These are phyloP conservation scores for Fraxinus greggii DNA, from an alignment of 305 asterid species.

Conservation along the genomic window DNA sequence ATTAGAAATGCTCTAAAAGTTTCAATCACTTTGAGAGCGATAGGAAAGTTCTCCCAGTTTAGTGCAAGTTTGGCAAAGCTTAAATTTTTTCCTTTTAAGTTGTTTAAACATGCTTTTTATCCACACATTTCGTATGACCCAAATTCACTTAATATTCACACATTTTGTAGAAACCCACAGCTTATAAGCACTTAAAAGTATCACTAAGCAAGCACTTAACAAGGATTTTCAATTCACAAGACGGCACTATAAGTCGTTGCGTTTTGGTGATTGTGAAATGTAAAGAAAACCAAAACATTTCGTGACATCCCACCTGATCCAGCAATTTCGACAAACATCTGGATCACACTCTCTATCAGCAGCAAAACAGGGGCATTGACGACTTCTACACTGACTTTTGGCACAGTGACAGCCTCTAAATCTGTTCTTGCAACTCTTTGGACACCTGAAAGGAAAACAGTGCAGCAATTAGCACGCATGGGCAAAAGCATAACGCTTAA, in stretches of 20 bases:
- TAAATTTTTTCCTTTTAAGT: neutral
- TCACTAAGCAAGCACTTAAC: neutral
- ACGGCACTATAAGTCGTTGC: neutral
- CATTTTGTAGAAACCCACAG: neutral
- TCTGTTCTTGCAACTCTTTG: slow-evolving; percentile 90
- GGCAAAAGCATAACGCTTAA: neutral
- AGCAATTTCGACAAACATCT: slow-evolving; percentile 96
- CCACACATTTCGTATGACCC: neutral
- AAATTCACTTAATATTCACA: neutral
- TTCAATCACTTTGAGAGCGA: neutral
- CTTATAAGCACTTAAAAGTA: neutral
- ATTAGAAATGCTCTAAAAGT: neutral
- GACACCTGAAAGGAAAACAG: slow-evolving; percentile 56
- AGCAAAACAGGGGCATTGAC: slow-evolving; percentile 98
- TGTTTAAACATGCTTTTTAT: neutral
- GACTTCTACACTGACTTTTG: slow-evolving; percentile 97
- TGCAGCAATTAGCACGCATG: slow-evolving; percentile 14
- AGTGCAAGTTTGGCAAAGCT: neutral
- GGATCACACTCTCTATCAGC: slow-evolving; percentile 96
- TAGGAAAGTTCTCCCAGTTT: slow-evolving; percentile 4
- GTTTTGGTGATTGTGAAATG: neutral
- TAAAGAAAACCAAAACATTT: slow-evolving; percentile 12
- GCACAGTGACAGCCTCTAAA: slow-evolving; percentile 98
- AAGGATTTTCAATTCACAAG: slow-evolving; percentile 19
- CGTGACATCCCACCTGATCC: slow-evolving; percentile 74